Conservation (phyloP, 768 basidiomycete genomes). For the Rubroboletus pulcherrimus region DNA sequence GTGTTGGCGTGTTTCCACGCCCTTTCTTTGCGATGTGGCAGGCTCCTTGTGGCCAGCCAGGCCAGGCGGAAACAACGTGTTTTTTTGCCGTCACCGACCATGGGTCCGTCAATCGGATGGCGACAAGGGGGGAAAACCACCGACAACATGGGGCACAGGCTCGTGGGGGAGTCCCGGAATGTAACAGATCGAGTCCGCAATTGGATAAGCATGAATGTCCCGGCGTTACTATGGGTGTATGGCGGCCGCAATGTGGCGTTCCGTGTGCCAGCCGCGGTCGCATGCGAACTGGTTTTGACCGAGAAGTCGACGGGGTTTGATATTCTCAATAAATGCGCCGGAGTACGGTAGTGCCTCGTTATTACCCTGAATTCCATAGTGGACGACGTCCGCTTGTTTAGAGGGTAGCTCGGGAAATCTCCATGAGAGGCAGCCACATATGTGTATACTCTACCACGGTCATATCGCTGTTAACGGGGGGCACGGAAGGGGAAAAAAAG, state of each 20-base stretch:
- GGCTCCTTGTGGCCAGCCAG: not conserved
- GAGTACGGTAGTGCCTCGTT: constrained; percentile 55
- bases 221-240: no score
- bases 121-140: not conserved
- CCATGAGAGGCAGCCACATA: constrained; percentile 49
- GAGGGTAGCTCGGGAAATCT: constrained; percentile 41
- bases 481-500: not conserved
- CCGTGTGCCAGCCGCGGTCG: no score
- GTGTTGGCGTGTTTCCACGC: not conserved
- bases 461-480: not conserved
- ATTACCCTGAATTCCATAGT: constrained; percentile 54
- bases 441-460: not conserved
- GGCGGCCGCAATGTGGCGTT: no score
- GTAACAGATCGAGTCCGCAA: no score
- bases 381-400: constrained; percentile 53
- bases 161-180: no score
- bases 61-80: not conserved
- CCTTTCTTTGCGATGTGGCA: not conserved
- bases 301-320: no score
- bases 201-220: no score
- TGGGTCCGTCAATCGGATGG: not conserved
- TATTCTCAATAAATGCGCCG: constrained; percentile 51
- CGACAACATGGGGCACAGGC: not conserved
- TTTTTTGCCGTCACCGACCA: not conserved
- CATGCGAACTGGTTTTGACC: no score